These are phyloP conservation scores for Wallacemonas sp. DNA, from an alignment of 208 protist genomes.

Conservation along the genomic window DNA sequence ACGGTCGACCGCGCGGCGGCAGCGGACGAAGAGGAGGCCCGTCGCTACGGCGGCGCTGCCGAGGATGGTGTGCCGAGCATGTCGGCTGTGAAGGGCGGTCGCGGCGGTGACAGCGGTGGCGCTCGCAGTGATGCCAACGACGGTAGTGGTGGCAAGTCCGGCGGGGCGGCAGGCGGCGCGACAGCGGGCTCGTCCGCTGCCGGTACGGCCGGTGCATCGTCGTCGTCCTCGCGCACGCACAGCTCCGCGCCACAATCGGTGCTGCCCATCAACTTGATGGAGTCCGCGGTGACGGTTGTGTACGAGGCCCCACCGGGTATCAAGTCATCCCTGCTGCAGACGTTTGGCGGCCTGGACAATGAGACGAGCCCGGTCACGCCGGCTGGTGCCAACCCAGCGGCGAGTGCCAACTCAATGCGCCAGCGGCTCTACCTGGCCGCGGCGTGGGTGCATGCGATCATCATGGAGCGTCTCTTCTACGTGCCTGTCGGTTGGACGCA, in stretches of 20 bases:
- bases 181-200: neutral
- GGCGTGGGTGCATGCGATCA: constrained; percentile 97
- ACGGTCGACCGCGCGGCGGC: constrained; percentile 93
- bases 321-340: constrained; percentile 92
- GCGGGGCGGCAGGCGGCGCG: neutral
- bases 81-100: constrained; percentile 9
- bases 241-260: too few relatives aligned
- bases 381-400: constrained; percentile 10
- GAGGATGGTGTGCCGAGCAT: neutral
- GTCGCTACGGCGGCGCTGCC: neutral
- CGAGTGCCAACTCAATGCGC: constrained; percentile 36
- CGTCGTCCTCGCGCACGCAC: neutral
- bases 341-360: constrained; percentile 49
- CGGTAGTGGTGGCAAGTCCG: neutral
- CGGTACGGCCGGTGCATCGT: neutral
- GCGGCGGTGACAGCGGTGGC: constrained; percentile 6
- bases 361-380: neutral
- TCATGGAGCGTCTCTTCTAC: constrained; percentile 96
- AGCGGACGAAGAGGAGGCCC: constrained; percentile 23
- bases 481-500: constrained; percentile 98
- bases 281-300: constrained; percentile 82
- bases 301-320: constrained; percentile 97
- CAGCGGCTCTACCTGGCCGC: constrained; percentile 96
- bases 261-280: constrained; percentile 78
- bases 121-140: neutral